Conservation (phyloP, 768 basidiomycete species). For the Melanogaster broomeanus region DNA sequence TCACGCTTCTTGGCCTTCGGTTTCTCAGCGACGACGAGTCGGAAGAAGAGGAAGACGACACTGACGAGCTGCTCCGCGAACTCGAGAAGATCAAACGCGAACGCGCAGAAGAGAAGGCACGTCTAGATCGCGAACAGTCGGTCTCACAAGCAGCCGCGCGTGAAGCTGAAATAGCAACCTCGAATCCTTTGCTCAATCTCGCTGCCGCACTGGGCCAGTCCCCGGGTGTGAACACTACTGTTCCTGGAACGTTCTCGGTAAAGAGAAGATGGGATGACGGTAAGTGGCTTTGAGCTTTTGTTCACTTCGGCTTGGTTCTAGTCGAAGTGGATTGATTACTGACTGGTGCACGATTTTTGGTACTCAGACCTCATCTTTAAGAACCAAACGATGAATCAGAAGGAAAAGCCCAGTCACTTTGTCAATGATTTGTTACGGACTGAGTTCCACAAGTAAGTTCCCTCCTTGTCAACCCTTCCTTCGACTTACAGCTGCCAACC, state of each 20-base stretch:
- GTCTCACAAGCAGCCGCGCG: slow-evolving; percentile 59
- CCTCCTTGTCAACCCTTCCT: neutral
- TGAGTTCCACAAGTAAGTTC: slow-evolving; percentile 85
- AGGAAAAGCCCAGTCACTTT: slow-evolving; percentile 73
- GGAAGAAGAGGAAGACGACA: slow-evolving; percentile 68
- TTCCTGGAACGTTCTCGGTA: slow-evolving; percentile 84
- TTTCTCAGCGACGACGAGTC: slow-evolving; percentile 48
- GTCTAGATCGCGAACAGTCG: slow-evolving; percentile 75
- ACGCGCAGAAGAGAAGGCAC: slow-evolving; percentile 88
- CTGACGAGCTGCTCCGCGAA: slow-evolving; percentile 91
- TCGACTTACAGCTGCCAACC: slow-evolving; percentile 9
- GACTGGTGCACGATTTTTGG: slow-evolving; percentile 1
- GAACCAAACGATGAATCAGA: slow-evolving; percentile 83
- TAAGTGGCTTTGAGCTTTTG: slow-evolving; percentile 34
- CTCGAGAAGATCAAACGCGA: slow-evolving; percentile 99
- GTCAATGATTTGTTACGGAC: slow-evolving; percentile 95
- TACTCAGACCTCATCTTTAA: slow-evolving; percentile 92
- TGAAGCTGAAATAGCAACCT: slow-evolving; percentile 82
- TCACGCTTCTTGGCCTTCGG: neutral
- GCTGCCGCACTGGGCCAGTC: slow-evolving; percentile 86
- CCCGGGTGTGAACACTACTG: slow-evolving; percentile 71
- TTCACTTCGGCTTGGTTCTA: neutral
- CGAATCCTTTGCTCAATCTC: slow-evolving; percentile 88
- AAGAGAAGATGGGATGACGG: slow-evolving; percentile 97
- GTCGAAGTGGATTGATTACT: neutral